These are phyloP conservation scores for Macrocybe gigantea DNA, from an alignment of 768 basidiomycete species.

Conservation along the genomic window DNA sequence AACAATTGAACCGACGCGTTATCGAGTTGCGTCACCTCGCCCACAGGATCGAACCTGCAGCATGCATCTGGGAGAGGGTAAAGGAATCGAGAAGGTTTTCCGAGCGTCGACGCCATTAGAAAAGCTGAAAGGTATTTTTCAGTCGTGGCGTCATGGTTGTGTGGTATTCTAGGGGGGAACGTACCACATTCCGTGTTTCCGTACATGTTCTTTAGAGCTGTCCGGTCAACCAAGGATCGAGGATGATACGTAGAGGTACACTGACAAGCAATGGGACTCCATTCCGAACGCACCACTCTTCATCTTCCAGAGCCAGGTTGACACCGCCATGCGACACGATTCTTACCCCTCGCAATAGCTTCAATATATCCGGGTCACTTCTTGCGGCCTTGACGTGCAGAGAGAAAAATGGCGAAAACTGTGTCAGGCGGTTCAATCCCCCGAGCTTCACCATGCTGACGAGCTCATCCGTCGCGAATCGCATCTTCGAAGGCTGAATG, in stretches of 20 bases:
- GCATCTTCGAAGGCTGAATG: conserved; percentile 61
- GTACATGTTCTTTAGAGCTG: conserved; percentile 55
- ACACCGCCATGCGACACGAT: too few relatives aligned
- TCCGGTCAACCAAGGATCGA: too few relatives aligned
- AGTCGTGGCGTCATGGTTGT: too few relatives aligned
- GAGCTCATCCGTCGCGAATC: conserved; percentile 64
- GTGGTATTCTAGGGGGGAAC: conserved; percentile 42
- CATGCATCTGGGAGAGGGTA: conserved; percentile 24
- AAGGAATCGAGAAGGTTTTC: conserved; percentile 28
- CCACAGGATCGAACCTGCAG: conserved; percentile 49
- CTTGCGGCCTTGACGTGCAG: conserved; percentile 38
- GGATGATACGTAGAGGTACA: too few relatives aligned
- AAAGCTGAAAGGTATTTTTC: conserved; percentile 29
- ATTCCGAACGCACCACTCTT: conserved; percentile 61
- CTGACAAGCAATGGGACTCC: conserved; percentile 46
- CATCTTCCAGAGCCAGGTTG: conserved; percentile 45
- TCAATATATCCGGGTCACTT: conserved; percentile 22
- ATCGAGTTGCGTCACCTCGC: conserved; percentile 27
- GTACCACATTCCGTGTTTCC: conserved; percentile 79
- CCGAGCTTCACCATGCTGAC: conserved; percentile 64
- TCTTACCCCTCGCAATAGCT: too few relatives aligned
- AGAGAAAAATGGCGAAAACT: conserved; percentile 69
- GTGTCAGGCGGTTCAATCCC: conserved; percentile 68
- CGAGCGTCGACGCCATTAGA: conserved; percentile 52
- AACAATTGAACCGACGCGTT: conserved; percentile 46